Conservation (phyloP, 2,329 filamentous ascomycete genomes). For the Calonectria honghensis region DNA sequence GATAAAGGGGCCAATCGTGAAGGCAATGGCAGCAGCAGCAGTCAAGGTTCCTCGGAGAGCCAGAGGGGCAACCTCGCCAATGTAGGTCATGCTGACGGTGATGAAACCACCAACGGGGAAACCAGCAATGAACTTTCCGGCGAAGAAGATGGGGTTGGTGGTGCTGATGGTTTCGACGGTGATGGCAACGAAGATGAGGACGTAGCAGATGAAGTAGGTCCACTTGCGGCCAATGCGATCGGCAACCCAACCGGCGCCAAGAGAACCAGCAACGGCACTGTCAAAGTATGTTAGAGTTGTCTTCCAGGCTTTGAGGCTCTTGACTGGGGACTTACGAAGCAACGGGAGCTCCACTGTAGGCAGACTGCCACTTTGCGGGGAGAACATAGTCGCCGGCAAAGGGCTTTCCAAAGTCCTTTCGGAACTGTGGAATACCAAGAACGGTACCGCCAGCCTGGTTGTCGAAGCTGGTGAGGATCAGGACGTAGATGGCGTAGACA, state of each 20-base stretch:
- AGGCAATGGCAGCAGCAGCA: conserved; percentile 42
- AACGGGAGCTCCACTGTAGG: conserved; percentile 47
- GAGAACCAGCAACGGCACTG: conserved; percentile 44
- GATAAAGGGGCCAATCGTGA: conserved; percentile 45
- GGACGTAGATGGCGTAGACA: conserved; percentile 46
- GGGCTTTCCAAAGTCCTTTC: conserved; percentile 45
- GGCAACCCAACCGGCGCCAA: conserved; percentile 42
- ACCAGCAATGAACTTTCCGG: conserved; percentile 47
- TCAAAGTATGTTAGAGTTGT: not conserved
- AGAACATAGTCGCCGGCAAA: conserved; percentile 43
- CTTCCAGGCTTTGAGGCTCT: not conserved
- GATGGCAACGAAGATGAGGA: conserved; percentile 45
- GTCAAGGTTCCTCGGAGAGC: conserved; percentile 46
- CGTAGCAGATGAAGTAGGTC: conserved; percentile 41
- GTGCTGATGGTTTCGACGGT: conserved; percentile 46
- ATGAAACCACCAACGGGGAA: conserved; percentile 45
- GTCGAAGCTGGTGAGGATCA: conserved; percentile 47
- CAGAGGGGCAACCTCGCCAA: conserved; percentile 46
- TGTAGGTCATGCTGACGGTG: conserved; percentile 46
- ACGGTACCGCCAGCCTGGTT: conserved; percentile 45
- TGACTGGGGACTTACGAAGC: conserved; percentile 41
- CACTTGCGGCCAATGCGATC: conserved; percentile 47
- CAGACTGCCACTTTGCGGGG: conserved; percentile 46
- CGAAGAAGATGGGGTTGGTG: conserved; percentile 46
- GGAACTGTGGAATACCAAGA: conserved; percentile 46